Percentiles rank a stretch among this genome's conserved stretches.
Conservation (phyloP, 2,329 filamentous ascomycete genomes). For the Cordyceps farinosa region DNA sequence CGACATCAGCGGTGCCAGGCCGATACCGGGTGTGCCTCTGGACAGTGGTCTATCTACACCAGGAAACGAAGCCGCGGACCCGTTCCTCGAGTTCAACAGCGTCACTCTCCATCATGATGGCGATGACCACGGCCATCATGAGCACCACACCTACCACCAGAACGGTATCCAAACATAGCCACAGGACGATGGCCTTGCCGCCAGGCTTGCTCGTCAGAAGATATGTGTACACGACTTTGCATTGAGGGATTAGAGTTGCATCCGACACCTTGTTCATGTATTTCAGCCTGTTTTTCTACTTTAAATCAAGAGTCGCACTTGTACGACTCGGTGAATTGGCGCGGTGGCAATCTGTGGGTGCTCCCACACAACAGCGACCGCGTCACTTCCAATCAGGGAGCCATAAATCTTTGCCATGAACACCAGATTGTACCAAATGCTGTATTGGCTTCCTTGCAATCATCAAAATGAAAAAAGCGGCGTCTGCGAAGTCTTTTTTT, state of each 20-base stretch:
- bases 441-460: background rate
- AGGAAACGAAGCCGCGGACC: constrained; percentile 76
- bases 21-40: constrained; percentile 71
- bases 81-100: constrained; percentile 98
- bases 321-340: constrained; percentile 1
- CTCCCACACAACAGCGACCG: background rate
- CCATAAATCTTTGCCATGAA: background rate
- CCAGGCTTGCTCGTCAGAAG: constrained; percentile 22
- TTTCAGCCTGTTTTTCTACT: constrained; percentile 11
- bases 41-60: constrained; percentile 85
- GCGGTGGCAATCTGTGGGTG: background rate
- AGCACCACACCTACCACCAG: constrained; percentile 26
- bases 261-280: background rate
- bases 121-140: constrained; percentile 57
- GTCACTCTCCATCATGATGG: constrained; percentile 96
- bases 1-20: constrained; percentile 66
- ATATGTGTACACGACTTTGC: constrained; percentile 16
- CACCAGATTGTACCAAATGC: background rate
- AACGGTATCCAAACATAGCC: constrained; percentile 22
- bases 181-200: background rate
- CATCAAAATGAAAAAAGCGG: constrained; percentile 19
- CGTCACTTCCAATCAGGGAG: background rate
- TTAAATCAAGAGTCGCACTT: background rate
- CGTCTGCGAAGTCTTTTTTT: constrained; percentile 18
- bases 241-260: constrained; percentile 13